Evolutionary conservation across 73 alveolate species (phyloP).

Genomic region (Paramecium primaurelia): DNA sequence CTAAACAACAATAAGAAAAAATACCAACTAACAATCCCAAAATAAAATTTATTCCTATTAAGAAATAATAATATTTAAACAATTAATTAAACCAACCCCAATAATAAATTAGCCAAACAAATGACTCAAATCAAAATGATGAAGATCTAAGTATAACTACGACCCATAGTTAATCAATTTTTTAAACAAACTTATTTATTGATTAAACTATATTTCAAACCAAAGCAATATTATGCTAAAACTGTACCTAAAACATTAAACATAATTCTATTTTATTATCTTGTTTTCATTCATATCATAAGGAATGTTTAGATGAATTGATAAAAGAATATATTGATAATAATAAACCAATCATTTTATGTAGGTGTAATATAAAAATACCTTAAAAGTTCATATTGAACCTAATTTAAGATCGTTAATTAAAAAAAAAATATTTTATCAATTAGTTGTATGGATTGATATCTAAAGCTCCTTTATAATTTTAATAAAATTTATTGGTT

Average conservation of each 20-base stretch:
- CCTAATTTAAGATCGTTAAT: neutral
- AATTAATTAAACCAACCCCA: no score
- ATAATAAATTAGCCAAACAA: no score
- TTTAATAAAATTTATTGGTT: neutral
- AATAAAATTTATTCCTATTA: no score
- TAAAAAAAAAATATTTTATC: neutral
- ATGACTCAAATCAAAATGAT: no score
- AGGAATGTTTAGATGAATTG: neutral
- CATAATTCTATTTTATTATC: neutral
- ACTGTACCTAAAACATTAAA: neutral
- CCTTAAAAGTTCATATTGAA: neutral
- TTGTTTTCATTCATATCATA: neutral
- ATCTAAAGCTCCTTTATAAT: neutral
- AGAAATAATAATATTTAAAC: no score
- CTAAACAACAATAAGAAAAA: no score
- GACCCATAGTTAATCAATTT: no score
- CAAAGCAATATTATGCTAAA: neutral
- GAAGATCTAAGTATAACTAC: no score
- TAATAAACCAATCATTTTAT: neutral
- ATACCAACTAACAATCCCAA: neutral
- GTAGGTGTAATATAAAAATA: neutral
- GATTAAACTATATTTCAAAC: neutral
- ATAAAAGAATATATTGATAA: neutral
- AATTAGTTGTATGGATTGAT: neutral
- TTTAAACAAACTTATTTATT: no score